phyloP scores from a whole-genome alignment of 306 rosid genomes.

The Vigna angularis region DNA sequence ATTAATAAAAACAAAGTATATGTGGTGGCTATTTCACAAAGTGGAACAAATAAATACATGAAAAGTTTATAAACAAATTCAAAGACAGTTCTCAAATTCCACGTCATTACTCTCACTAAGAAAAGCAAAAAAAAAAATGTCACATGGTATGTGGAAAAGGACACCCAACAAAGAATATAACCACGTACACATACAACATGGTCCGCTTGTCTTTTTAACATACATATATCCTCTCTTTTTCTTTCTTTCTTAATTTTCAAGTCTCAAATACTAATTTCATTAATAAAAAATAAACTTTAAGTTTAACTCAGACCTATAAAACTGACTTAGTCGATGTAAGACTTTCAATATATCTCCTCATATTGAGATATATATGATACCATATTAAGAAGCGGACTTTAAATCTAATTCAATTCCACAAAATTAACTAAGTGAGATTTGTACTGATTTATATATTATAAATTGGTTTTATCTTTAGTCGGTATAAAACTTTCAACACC shows the following conservation, averaged over 20 bases:
- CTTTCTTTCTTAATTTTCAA: conserved; percentile 2
- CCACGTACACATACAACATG: conserved; percentile 20
- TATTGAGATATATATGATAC: no score
- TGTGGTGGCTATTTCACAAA: conserved; percentile 1
- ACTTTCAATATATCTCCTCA: no score
- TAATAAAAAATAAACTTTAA: no score
- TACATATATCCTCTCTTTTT: neutral
- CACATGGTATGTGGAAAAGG: conserved; percentile 18
- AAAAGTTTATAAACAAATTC: neutral
- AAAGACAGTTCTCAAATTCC: conserved; percentile 1
- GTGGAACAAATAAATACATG: neutral
- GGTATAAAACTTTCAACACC: neutral
- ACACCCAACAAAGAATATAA: conserved; percentile 20
- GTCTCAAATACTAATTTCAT: neutral
- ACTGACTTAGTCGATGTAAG: no score
- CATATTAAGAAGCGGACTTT: no score
- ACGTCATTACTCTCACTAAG: neutral
- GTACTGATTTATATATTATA: no score
- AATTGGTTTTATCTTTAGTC: rapidly evolving
- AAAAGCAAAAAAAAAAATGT: neutral
- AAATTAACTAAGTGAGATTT: rapidly evolving
- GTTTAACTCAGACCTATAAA: no score
- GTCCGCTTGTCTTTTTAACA: conserved; percentile 28
- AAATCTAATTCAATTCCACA: no score
- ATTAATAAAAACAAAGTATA: conserved; percentile 8